Conservation (phyloP, 2,329 filamentous ascomycete species). For the Emmonsia crescens region DNA sequence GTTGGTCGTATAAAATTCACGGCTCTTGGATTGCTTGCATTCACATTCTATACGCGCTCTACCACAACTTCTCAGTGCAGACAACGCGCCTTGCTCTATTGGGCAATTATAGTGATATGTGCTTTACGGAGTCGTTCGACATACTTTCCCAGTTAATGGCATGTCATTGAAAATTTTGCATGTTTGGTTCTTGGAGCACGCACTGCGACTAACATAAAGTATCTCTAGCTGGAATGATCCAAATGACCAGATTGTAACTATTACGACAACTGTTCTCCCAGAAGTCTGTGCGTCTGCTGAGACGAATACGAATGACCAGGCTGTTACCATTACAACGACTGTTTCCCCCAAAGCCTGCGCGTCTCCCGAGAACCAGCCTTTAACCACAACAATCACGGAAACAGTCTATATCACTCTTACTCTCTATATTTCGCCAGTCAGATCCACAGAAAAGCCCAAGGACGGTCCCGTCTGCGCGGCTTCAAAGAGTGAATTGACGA, state of each 20-base stretch:
- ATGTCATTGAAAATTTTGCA: not conserved
- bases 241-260: not conserved
- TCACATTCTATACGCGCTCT: not conserved
- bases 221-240: not conserved
- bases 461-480: not conserved
- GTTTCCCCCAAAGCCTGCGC: not conserved
- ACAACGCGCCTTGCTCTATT: not conserved
- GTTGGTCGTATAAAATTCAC: not conserved
- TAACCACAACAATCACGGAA: not conserved
- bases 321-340: not conserved
- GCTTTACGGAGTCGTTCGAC: not conserved
- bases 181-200: not conserved
- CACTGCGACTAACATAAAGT: not conserved
- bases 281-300: not conserved
- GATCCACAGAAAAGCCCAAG: not conserved
- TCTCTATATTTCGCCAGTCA: not conserved
- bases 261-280: not conserved
- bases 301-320: not conserved
- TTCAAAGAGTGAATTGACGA: not conserved
- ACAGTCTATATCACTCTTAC: conserved; percentile 1
- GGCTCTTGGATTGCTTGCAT: not conserved
- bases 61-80: not conserved
- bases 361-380: not conserved
- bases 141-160: not conserved
- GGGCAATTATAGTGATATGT: not conserved